Evolutionary conservation across 2,329 filamentous ascomycete species (phyloP), one percentile per base, ranked within the genome.

Genomic region (Botrytis squamosa): DNA sequence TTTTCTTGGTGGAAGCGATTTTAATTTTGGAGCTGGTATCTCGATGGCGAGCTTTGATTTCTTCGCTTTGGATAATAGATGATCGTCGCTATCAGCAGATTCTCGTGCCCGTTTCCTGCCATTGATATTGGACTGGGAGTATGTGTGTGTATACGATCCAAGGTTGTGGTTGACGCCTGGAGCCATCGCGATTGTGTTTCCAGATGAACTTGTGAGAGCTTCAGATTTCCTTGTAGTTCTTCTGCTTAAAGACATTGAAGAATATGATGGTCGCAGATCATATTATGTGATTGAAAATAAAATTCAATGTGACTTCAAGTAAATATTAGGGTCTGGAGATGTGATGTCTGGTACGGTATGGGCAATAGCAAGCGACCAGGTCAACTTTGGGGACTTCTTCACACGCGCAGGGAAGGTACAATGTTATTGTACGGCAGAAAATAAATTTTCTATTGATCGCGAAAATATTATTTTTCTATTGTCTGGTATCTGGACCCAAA

Each of bases 21-120:
- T 72, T 72, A 63, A 80, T 77, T 74, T 81, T 79, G 8, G 83
- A 75, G 66, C 49, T 8, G 85, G 81, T 66, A 89, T 87, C 77
- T 89, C 87, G 76, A 88, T 86, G 38, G 86, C 82, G 77, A 89
- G 86, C 75, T 85, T 83, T 71, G 85, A 81, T 80, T 83, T 86
- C 82, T 89, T 90, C 72, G 82, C 79, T 73, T 84, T 83, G 64
- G 84, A 77, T 36, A 72, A 8, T 72, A 82, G 80, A 75, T 86
- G 85, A 78, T 84, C 82, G 72, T 87, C 85, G 79, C 82, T 82
- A 67, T 85, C 84, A 73, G 82, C 79, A 70, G 81, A 75, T 69
- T 87, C 85, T 77, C 86, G 83, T 67, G 81, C 82, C 76, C 87
- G 84, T 82, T 88, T 88, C 79, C 82, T 84, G 77, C 84, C 84